Evolutionary conservation across 1,284 basidiomycete species (phyloP).

Genomic region (Amylostereum areolatum): DNA sequence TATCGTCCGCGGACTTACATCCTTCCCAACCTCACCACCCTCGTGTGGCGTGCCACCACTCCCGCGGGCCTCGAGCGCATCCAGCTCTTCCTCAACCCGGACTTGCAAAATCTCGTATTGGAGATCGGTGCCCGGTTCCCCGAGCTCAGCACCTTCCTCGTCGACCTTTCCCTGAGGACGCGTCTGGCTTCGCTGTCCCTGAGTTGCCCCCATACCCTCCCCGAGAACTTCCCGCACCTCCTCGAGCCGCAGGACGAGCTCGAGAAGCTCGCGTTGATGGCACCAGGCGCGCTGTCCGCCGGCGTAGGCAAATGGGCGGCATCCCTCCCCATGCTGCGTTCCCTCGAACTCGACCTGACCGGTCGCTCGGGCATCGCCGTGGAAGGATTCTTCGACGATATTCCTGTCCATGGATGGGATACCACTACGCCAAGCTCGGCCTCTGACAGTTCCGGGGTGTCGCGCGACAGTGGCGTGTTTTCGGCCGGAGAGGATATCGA

Average conservation of each 20-base stretch:
- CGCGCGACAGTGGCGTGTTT: slow-evolving; percentile 67
- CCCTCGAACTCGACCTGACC: slow-evolving; percentile 64
- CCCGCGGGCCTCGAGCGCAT: slow-evolving; percentile 57
- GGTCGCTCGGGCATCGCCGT: slow-evolving; percentile 59
- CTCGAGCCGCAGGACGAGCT: slow-evolving; percentile 51
- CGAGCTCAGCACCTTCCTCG: slow-evolving; percentile 55
- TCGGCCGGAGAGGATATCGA: slow-evolving; percentile 62
- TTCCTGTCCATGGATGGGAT: slow-evolving; percentile 42
- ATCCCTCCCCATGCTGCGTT: slow-evolving; percentile 50
- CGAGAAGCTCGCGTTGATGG: slow-evolving; percentile 57
- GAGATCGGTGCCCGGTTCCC: slow-evolving; percentile 54
- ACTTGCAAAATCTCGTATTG: slow-evolving; percentile 50
- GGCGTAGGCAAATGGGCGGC: slow-evolving; percentile 66
- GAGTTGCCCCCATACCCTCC: slow-evolving; percentile 58
- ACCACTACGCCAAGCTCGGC: neutral
- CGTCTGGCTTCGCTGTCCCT: slow-evolving; percentile 62
- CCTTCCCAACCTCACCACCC: slow-evolving; percentile 59
- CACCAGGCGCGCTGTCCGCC: slow-evolving; percentile 62
- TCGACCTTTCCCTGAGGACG: slow-evolving; percentile 52
- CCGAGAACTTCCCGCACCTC: slow-evolving; percentile 62
- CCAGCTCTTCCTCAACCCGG: slow-evolving; percentile 56
- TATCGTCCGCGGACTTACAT: slow-evolving; percentile 55
- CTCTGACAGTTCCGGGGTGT: slow-evolving; percentile 40
- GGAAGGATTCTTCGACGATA: slow-evolving; percentile 71
- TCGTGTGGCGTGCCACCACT: slow-evolving; percentile 68